Conservation (phyloP, 2,329 filamentous ascomycete species). For the Setomelanomma holmii region DNA sequence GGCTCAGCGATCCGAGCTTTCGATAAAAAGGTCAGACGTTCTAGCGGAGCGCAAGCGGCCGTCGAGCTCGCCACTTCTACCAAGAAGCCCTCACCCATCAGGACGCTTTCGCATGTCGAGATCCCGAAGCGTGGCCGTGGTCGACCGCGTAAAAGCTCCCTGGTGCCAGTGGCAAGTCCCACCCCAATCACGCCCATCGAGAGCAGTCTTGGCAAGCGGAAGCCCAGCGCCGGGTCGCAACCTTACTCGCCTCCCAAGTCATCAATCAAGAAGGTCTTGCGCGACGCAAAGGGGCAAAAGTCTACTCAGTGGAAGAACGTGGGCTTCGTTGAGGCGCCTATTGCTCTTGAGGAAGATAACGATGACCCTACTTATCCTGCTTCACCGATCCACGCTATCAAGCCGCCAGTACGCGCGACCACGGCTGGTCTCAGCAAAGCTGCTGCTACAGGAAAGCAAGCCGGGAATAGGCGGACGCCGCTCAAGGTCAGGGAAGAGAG, state of each 20-base stretch:
- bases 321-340: neutral
- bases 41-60: neutral
- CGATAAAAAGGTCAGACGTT: neutral
- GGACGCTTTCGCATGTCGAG: neutral
- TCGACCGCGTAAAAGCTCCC: neutral
- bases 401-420: neutral
- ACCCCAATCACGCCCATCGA: neutral
- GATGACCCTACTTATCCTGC: neutral
- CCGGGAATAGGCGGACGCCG: neutral
- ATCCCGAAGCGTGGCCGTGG: slow-evolving; percentile 2
- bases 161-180: neutral
- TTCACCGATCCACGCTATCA: neutral
- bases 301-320: neutral
- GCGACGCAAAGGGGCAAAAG: slow-evolving; percentile 2
- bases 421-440: neutral
- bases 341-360: slow-evolving; percentile 1
- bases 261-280: neutral
- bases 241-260: neutral
- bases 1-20: slow-evolving; percentile 1
- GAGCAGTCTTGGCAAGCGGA: slow-evolving; percentile 1
- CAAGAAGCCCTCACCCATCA: neutral
- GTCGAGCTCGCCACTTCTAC: neutral
- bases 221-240: neutral
- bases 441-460: neutral
- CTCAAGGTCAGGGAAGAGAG: neutral